A percentile compares a stretch with the other conserved stretches of the same genome.
Conservation (phyloP, 2,329 filamentous ascomycete genomes). For the Ascochyta fabae region DNA sequence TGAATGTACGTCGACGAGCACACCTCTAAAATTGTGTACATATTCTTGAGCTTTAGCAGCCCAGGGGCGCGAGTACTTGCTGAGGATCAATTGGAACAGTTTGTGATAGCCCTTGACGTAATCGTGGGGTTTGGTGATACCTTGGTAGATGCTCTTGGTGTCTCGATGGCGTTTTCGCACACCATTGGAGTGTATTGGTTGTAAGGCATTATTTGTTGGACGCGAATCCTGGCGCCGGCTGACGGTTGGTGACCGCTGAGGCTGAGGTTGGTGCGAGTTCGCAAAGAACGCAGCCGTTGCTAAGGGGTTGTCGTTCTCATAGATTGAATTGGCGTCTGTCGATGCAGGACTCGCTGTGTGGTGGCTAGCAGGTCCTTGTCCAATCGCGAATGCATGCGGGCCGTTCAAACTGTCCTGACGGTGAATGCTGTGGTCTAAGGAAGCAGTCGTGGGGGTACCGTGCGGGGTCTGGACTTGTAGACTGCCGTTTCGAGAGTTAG, state of each 20-base stretch:
- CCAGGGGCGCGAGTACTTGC: slow-evolving; percentile 78
- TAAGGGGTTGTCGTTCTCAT: slow-evolving; percentile 53
- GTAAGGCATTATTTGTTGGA: slow-evolving; percentile 38
- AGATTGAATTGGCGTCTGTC: slow-evolving; percentile 45
- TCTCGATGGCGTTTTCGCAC: slow-evolving; percentile 66
- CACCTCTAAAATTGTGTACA: slow-evolving; percentile 86
- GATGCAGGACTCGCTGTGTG: slow-evolving; percentile 65
- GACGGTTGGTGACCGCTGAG: slow-evolving; percentile 38
- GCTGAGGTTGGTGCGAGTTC: slow-evolving; percentile 39
- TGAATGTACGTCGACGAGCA: slow-evolving; percentile 89
- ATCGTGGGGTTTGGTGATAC: slow-evolving; percentile 87
- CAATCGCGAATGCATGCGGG: slow-evolving; percentile 67
- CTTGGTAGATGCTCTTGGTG: slow-evolving; percentile 85
- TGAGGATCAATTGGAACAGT: slow-evolving; percentile 79
- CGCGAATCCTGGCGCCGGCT: slow-evolving; percentile 34
- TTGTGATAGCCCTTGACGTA: slow-evolving; percentile 92
- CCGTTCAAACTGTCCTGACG: slow-evolving; percentile 46
- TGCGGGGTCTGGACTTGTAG: slow-evolving; percentile 53
- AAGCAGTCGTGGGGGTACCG: slow-evolving; percentile 49
- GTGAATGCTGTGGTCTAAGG: slow-evolving; percentile 36
- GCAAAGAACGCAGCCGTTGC: slow-evolving; percentile 45
- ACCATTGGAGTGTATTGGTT: slow-evolving; percentile 41
- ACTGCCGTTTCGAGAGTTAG: slow-evolving; percentile 52
- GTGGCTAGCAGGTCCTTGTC: slow-evolving; percentile 62
- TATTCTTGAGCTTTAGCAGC: slow-evolving; percentile 84